Percentiles rank a stretch among this genome's conserved stretches.
phyloP scores from a whole-genome alignment of 208 protist genomes.

The Blechomonas ayalai region DNA sequence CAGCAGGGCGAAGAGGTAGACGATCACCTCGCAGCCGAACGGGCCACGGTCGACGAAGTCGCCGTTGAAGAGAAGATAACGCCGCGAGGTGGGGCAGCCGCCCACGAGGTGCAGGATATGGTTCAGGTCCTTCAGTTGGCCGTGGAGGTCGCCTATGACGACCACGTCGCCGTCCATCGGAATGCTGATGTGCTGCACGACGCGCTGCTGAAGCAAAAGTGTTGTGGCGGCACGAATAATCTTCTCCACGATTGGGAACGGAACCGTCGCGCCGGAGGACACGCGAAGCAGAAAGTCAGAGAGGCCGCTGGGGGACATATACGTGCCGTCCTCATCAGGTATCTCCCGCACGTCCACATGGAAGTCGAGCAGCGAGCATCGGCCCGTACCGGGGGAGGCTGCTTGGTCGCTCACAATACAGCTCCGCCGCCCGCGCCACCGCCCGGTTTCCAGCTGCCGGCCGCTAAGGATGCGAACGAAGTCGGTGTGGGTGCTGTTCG shows the following conservation, averaged over 20 bases:
- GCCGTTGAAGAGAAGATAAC: constrained; percentile 96
- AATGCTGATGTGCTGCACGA: constrained; percentile 53
- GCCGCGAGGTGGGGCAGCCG: constrained; percentile 25
- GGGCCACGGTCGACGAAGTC: constrained; percentile 99
- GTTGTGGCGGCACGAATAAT: constrained; percentile 41
- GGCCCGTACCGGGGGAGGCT: not conserved
- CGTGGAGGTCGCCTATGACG: constrained; percentile 87
- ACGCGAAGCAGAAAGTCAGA: constrained; percentile 24
- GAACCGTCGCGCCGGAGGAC: constrained; percentile 27
- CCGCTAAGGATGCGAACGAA: too few relatives aligned
- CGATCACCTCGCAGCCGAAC: constrained; percentile 93
- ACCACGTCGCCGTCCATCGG: constrained; percentile 45
- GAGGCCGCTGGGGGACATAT: constrained; percentile 27
- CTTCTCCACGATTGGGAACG: constrained; percentile 19
- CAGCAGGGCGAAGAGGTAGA: constrained; percentile 72
- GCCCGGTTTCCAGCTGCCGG: too few relatives aligned
- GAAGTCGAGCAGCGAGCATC: not conserved
- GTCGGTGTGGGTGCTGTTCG: too few relatives aligned
- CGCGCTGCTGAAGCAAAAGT: constrained; percentile 24
- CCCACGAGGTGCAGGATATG: constrained; percentile 59
- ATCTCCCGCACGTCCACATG: not conserved
- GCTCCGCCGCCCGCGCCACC: too few relatives aligned
- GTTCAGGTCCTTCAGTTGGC: constrained; percentile 81
- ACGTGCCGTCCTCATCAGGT: constrained; percentile 19
- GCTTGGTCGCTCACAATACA: not conserved